Evolutionary conservation across 129 eudicot genomes (phyloP).

Genomic region (Oenanthe sinensis): DNA sequence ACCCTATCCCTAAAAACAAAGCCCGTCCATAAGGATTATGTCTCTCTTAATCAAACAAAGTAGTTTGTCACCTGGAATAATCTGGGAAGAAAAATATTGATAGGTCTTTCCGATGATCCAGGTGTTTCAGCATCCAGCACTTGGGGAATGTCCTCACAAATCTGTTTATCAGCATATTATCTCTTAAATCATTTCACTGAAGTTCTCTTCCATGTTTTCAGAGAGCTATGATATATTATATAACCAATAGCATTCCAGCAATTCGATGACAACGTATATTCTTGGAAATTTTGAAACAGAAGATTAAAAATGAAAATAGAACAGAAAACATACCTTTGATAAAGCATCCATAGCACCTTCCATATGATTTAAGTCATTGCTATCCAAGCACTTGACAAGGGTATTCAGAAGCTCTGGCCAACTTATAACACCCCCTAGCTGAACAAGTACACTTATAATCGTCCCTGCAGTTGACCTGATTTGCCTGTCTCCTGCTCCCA

Average conservation of each 20-base stretch:
- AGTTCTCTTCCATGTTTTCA: background rate
- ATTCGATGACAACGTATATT: background rate
- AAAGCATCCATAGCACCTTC: constrained; percentile 99
- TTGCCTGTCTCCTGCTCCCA: constrained; percentile 75
- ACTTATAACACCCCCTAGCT: constrained; percentile 67
- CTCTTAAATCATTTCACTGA: background rate
- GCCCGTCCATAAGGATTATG: background rate
- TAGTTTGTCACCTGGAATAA: constrained; percentile 46
- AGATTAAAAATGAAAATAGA: background rate
- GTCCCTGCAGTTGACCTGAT: constrained; percentile 93
- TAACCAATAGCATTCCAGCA: background rate
- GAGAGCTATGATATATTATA: background rate
- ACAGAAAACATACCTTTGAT: constrained; percentile 55
- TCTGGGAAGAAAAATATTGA: constrained; percentile 82
- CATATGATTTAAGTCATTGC: constrained; percentile 69
- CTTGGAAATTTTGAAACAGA: background rate
- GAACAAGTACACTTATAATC: constrained; percentile 75
- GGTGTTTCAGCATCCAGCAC: constrained; percentile 78
- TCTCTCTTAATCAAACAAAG: background rate
- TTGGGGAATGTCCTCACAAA: constrained; percentile 94
- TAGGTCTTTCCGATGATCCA: constrained; percentile 86
- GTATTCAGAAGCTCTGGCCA: constrained; percentile 87
- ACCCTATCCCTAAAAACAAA: background rate
- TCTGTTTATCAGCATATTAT: constrained; percentile 35
- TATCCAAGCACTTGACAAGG: constrained; percentile 77